phyloP scores from a whole-genome alignment of 2,329 filamentous ascomycete species.

The Periconia sp. region DNA sequence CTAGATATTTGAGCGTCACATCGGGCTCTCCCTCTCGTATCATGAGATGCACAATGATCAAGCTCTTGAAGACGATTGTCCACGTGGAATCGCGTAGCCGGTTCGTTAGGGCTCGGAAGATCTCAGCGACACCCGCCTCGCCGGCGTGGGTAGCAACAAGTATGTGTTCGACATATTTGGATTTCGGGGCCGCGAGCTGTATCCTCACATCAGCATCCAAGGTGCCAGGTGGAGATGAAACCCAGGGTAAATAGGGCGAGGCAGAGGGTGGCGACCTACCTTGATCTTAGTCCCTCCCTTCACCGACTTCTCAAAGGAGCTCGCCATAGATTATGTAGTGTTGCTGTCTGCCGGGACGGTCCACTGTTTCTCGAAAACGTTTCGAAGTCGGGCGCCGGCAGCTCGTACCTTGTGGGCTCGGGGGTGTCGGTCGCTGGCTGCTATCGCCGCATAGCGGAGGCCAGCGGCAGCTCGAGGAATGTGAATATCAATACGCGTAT shows the following conservation, averaged over 20 bases:
- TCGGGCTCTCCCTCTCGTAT: slow-evolving; percentile 92
- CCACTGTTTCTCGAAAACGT: slow-evolving; percentile 15
- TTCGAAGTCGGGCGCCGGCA: slow-evolving; percentile 15
- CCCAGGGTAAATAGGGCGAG: background rate
- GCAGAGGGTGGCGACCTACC: slow-evolving; percentile 54
- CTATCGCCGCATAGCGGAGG: slow-evolving; percentile 38
- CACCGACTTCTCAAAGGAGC: slow-evolving; percentile 97
- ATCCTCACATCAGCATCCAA: slow-evolving; percentile 25
- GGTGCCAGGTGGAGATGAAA: background rate
- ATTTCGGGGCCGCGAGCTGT: slow-evolving; percentile 93
- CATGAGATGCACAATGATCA: slow-evolving; percentile 97
- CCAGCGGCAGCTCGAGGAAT: slow-evolving; percentile 11
- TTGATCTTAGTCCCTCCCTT: slow-evolving; percentile 99
- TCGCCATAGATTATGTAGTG: slow-evolving; percentile 64
- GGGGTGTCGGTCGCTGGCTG: slow-evolving; percentile 5
- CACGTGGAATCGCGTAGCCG: slow-evolving; percentile 94
- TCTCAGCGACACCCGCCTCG: slow-evolving; percentile 92
- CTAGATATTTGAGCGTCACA: slow-evolving; percentile 83
- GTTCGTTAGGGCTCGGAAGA: slow-evolving; percentile 89
- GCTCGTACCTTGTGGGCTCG: slow-evolving; percentile 17
- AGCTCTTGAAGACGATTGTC: slow-evolving; percentile 98
- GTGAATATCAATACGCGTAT: slow-evolving; percentile 5
- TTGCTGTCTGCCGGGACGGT: slow-evolving; percentile 19
- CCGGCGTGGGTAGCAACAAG: slow-evolving; percentile 92
- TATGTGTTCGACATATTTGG: slow-evolving; percentile 99